Percentiles rank a stretch among this genome's conserved stretches.
Conservation (phyloP, 345 rosid species). For the Rhizophora mangle region DNA sequence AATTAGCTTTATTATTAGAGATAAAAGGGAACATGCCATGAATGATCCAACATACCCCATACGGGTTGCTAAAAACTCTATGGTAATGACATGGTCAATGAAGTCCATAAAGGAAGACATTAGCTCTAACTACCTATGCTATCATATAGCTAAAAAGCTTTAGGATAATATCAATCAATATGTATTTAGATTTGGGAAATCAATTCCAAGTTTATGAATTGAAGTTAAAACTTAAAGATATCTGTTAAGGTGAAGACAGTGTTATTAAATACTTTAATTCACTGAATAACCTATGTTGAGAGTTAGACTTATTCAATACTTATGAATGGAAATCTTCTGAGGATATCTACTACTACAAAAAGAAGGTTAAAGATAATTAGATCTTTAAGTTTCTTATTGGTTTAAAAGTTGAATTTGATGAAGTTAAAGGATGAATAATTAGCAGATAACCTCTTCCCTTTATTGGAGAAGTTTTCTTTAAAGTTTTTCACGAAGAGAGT, state of each 20-base stretch:
- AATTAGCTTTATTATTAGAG: neutral
- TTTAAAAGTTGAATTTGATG: conserved; percentile 9
- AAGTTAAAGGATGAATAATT: conserved; percentile 5
- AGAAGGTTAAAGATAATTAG: neutral
- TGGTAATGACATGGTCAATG: conserved; percentile 13
- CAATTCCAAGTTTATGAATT: conserved; percentile 6
- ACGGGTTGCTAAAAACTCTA: conserved; percentile 11
- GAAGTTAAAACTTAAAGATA: neutral
- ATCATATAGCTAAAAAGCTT: conserved; percentile 5
- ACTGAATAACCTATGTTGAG: conserved; percentile 4
- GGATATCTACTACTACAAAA: neutral
- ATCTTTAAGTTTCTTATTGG: conserved; percentile 8
- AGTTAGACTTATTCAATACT: conserved; percentile 10
- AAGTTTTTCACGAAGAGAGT: neutral
- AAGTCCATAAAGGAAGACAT: conserved; percentile 6
- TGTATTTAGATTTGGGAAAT: conserved; percentile 8
- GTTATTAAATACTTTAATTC: conserved; percentile 12
- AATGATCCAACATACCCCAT: neutral
- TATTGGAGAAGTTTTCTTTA: neutral
- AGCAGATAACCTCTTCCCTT: conserved; percentile 5
- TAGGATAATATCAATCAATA: conserved; percentile 10
- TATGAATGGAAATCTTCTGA: conserved; percentile 5
- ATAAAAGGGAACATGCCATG: neutral
- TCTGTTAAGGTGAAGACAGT: neutral
- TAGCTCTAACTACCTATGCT: conserved; percentile 8